Percentiles rank a stretch among this genome's conserved stretches.
Evolutionary conservation across 2,329 filamentous ascomycete species (phyloP).

Genomic region (Coniella vitis): DNA sequence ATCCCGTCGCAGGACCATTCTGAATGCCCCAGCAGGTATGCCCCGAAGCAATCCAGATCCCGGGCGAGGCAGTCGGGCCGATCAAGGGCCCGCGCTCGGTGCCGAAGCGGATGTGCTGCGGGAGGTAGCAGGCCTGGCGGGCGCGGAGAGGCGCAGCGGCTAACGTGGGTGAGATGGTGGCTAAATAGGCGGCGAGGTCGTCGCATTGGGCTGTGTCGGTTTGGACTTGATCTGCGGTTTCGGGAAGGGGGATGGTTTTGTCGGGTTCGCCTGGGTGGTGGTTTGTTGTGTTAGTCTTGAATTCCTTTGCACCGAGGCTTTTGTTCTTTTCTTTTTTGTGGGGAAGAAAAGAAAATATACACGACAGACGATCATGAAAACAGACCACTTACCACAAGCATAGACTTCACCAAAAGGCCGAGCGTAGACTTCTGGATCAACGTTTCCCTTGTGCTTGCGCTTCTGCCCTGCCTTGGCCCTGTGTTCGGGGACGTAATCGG

Average conservation of each 20-base stretch:
- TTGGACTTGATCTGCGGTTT: slow-evolving; percentile 66
- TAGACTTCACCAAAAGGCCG: slow-evolving; percentile 86
- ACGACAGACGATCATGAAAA: neutral
- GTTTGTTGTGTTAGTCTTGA: neutral
- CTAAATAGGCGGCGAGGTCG: slow-evolving; percentile 76
- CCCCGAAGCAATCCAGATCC: slow-evolving; percentile 75
- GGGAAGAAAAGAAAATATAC: too few species aligned
- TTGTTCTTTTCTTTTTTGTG: too few species aligned
- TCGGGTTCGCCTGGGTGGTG: slow-evolving; percentile 63
- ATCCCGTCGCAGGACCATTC: slow-evolving; percentile 84
- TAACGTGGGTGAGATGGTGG: slow-evolving; percentile 58
- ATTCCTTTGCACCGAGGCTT: too few species aligned
- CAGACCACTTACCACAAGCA: slow-evolving; percentile 61
- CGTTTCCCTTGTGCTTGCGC: slow-evolving; percentile 52
- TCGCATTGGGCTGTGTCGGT: slow-evolving; percentile 73
- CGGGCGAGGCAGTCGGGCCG: slow-evolving; percentile 65
- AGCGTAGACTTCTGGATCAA: slow-evolving; percentile 89
- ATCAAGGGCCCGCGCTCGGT: slow-evolving; percentile 64
- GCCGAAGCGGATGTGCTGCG: slow-evolving; percentile 61
- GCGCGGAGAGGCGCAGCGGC: slow-evolving; percentile 61
- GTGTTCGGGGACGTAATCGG: slow-evolving; percentile 51
- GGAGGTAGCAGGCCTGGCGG: slow-evolving; percentile 89
- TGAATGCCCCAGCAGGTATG: slow-evolving; percentile 99
- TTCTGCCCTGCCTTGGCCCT: slow-evolving; percentile 40
- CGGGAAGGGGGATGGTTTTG: slow-evolving; percentile 63